Evolutionary conservation across 225 moss, liverwort and hornwort species (phyloP).

Genomic region (Anthoceros angustus): DNA sequence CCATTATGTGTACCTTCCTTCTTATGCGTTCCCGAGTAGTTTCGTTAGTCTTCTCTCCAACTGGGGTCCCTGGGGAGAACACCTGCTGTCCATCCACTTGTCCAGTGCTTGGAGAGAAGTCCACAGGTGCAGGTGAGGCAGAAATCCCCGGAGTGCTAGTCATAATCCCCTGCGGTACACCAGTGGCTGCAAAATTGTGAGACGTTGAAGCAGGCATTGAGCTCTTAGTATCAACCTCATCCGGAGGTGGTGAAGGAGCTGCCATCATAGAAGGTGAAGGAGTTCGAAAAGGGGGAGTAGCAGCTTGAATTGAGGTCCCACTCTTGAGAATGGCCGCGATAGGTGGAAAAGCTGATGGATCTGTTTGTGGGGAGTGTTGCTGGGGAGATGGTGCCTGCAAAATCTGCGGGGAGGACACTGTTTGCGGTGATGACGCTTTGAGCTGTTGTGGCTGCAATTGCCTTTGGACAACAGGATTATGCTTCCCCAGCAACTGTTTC

Average conservation of each 20-base stretch:
- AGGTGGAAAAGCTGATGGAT: conserved; percentile 45
- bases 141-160: conserved; percentile 79
- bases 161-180: conserved; percentile 32
- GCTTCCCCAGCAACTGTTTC: conserved; percentile 52
- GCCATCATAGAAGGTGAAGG: conserved; percentile 79
- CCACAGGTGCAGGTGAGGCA: conserved; percentile 65
- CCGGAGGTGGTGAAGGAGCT: conserved; percentile 55
- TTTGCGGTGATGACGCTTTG: conserved; percentile 64
- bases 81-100: conserved; percentile 56
- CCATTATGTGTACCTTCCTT: conserved; percentile 23
- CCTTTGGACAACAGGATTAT: conserved; percentile 27
- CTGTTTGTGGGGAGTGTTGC: conserved; percentile 76
- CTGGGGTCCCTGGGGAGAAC: conserved; percentile 80
- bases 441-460: conserved; percentile 28
- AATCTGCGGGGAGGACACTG: conserved; percentile 83
- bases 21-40: conserved; percentile 58
- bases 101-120: conserved; percentile 55
- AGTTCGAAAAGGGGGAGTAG: conserved; percentile 82
- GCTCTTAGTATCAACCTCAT: conserved; percentile 60
- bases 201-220: conserved; percentile 37
- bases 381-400: conserved; percentile 85
- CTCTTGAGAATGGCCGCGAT: conserved; percentile 52
- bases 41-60: conserved; percentile 43
- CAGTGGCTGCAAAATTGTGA: conserved; percentile 46
- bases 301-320: conserved; percentile 46